Percentiles rank a stretch among this genome's conserved stretches.
These are phyloP conservation scores for Corymbia maculata DNA, from an alignment of 345 rosid species.

Conservation along the genomic window DNA sequence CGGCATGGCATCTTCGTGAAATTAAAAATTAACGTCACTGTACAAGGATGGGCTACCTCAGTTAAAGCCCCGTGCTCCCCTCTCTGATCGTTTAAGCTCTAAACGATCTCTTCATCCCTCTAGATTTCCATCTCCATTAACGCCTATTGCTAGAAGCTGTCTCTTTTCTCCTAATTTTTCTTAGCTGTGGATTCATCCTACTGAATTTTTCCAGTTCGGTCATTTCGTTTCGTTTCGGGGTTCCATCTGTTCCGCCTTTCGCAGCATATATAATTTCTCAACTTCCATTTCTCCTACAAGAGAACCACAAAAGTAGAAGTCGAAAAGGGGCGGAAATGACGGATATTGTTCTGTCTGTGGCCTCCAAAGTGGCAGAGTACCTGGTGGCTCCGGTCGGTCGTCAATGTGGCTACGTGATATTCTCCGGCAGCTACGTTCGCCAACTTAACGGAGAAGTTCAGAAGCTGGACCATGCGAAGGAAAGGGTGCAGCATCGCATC, in stretches of 20 bases:
- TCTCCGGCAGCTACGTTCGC: neutral
- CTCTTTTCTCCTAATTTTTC: neutral
- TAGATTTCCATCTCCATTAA: neutral
- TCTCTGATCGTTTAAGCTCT: neutral
- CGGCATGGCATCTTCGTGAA: no score
- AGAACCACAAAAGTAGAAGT: neutral
- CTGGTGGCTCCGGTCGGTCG: neutral
- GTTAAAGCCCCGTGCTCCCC: neutral
- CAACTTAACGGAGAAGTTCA: neutral
- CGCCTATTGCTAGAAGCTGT: neutral
- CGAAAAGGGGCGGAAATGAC: neutral
- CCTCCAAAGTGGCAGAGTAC: neutral
- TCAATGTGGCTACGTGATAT: neutral
- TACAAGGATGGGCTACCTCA: neutral
- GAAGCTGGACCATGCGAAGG: neutral
- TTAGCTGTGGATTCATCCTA: neutral
- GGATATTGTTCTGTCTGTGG: rapidly evolving
- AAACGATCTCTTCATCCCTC: neutral
- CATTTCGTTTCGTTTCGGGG: neutral
- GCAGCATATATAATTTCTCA: neutral
- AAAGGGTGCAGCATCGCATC: neutral
- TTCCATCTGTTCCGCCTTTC: neutral
- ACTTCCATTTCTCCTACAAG: neutral
- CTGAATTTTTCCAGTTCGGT: neutral
- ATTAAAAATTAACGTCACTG: neutral